These are phyloP conservation scores for Aschersonia sp. DNA, from an alignment of 2,329 filamentous ascomycete genomes.

Conservation along the genomic window DNA sequence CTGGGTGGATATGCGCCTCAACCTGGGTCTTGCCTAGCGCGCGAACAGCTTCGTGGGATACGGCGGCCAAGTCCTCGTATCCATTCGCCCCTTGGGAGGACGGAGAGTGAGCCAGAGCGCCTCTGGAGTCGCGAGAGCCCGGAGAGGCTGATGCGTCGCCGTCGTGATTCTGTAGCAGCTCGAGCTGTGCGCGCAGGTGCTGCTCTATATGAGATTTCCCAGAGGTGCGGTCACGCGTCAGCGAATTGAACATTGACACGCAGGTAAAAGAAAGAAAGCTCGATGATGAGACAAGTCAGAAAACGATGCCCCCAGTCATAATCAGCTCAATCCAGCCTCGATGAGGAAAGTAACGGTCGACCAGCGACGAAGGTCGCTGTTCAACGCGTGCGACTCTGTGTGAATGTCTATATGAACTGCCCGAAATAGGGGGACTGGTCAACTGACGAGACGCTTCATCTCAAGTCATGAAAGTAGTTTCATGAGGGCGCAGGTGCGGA, in stretches of 20 bases:
- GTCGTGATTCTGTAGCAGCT: slow-evolving; percentile 27
- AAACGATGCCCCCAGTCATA: neutral
- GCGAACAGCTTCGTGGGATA: slow-evolving; percentile 19
- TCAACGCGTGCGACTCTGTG: too few relatives aligned
- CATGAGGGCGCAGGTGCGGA: too few relatives aligned
- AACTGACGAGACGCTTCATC: too few relatives aligned
- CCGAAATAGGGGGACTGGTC: too few relatives aligned
- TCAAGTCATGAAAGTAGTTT: too few relatives aligned
- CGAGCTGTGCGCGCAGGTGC: slow-evolving; percentile 28
- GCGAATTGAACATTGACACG: slow-evolving; percentile 1
- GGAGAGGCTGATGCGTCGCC: slow-evolving; percentile 16
- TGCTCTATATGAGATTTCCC: slow-evolving; percentile 16
- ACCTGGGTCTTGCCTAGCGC: slow-evolving; percentile 20
- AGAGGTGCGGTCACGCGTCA: slow-evolving; percentile 7
- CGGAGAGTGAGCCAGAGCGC: slow-evolving; percentile 14
- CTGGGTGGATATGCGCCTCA: slow-evolving; percentile 34
- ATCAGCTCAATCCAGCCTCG: too few relatives aligned
- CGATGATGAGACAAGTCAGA: neutral
- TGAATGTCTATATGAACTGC: too few relatives aligned
- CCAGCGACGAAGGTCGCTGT: too few relatives aligned
- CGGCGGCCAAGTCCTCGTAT: slow-evolving; percentile 25
- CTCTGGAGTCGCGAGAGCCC: slow-evolving; percentile 14
- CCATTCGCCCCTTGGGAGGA: slow-evolving; percentile 26
- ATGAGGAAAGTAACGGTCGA: too few relatives aligned
- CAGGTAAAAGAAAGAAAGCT: neutral